Percentiles rank a stretch among this genome's conserved stretches.
Evolutionary conservation across 2,329 filamentous ascomycete genomes (phyloP).

Genomic region (Penicillium sp.): DNA sequence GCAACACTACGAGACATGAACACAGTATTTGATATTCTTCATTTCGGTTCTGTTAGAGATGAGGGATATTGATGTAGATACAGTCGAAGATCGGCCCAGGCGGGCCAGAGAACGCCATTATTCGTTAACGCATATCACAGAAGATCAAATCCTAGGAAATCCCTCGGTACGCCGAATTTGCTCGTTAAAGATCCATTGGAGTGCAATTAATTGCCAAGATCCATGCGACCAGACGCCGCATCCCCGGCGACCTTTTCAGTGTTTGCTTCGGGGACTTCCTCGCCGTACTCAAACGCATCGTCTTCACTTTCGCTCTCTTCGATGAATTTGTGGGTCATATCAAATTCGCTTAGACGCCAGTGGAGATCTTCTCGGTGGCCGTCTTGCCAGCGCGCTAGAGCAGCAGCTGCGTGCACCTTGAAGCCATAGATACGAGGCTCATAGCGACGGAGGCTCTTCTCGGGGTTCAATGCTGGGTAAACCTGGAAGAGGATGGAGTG

Average conservation of each 20-base stretch:
- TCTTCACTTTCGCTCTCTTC: conserved; percentile 67
- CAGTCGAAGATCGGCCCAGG: conserved; percentile 17
- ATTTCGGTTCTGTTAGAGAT: conserved; percentile 7
- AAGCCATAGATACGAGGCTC: conserved; percentile 92
- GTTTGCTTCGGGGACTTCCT: conserved; percentile 41
- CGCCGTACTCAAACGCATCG: conserved; percentile 47
- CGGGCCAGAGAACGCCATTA: conserved; percentile 29
- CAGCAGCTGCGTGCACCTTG: conserved; percentile 86
- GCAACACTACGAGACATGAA: background rate
- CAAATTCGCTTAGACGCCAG: conserved; percentile 65
- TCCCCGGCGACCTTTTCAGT: conserved; percentile 27
- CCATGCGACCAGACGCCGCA: conserved; percentile 38
- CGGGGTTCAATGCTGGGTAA: conserved; percentile 83
- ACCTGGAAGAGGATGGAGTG: conserved; percentile 99
- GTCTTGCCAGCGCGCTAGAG: conserved; percentile 89
- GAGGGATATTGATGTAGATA: conserved; percentile 20
- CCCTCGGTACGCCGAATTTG: conserved; percentile 30
- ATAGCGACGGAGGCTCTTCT: conserved; percentile 83
- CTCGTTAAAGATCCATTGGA: conserved; percentile 11
- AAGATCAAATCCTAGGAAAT: conserved; percentile 20
- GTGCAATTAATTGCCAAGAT: conserved; percentile 32
- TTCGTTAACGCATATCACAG: conserved; percentile 24
- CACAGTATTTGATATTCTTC: background rate
- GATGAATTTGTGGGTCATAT: conserved; percentile 74
- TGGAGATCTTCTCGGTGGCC: conserved; percentile 79